Evolutionary conservation across 805 yeast genomes (phyloP).

Genomic region (Yarrowia sp.): DNA sequence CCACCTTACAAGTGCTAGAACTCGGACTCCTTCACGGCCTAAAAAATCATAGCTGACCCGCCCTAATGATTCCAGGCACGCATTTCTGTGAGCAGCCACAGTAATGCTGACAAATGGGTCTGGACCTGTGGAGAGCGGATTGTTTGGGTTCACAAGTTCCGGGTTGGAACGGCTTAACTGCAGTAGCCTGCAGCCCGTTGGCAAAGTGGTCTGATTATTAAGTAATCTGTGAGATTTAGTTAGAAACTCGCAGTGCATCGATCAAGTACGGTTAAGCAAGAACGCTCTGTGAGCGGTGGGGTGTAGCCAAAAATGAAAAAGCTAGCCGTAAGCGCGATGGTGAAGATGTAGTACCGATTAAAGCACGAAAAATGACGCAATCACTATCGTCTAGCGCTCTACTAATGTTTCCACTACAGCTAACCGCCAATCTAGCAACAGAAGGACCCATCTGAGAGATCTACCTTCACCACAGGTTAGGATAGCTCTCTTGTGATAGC

Average conservation of each 20-base stretch:
- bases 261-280: not conserved
- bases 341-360: too few relatives aligned
- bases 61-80: not conserved
- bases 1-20: not conserved
- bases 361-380: not conserved
- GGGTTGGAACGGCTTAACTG: constrained; percentile 18
- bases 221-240: not conserved
- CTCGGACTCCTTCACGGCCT: not conserved
- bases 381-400: not conserved
- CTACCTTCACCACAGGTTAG: not conserved
- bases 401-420: constrained; percentile 7
- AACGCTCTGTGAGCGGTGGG: not conserved
- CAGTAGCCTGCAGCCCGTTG: constrained; percentile 33
- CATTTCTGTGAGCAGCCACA: not conserved
- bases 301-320: not conserved
- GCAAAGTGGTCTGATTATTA: constrained; percentile 12
- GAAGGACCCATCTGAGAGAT: too few relatives aligned
- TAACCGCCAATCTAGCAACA: not conserved
- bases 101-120: constrained; percentile 12
- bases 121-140: not conserved
- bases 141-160: not conserved
- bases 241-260: not conserved
- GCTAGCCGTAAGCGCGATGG: not conserved
- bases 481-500: not conserved
- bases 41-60: too few relatives aligned